Base-by-base conservation (phyloP, 495 filamentous ascomycete species). In the Emericellopsis terricola region DNA sequence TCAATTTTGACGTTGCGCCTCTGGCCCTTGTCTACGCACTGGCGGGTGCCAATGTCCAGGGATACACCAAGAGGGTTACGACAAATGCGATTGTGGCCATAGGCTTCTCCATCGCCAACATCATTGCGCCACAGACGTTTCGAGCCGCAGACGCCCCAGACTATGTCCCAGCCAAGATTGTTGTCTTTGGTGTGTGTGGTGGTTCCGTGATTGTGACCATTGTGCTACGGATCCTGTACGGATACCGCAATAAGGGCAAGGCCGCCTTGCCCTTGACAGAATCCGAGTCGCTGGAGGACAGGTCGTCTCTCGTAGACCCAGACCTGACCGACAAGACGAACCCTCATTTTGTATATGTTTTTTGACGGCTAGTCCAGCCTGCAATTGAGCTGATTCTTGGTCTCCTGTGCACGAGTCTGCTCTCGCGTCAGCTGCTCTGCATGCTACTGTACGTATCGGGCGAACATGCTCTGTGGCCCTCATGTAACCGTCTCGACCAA, bases 271-370 rank as follows among this genome's bases (percentile, higher is more conserved):
- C n/a, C n/a, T n/a, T n/a, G n/a, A n/a, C n/a, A n/a, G n/a, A n/a
- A n/a, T n/a, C n/a, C n/a, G n/a, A n/a, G n/a, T n/a, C n/a, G n/a
- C n/a, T n/a, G n/a, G n/a, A n/a, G n/a, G n/a, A n/a, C n/a, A n/a
- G n/a, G n/a, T n/a, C n/a, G n/a, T n/a, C n/a, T n/a, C n/a, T n/a
- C n/a, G n/a, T n/a, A n/a, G n/a, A n/a, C n/a, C n/a, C n/a, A n/a
- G 69, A 73, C 48, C 48, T 73, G 65, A 76, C 69, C 6, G 71
- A 74, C 48, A 45, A 55, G 27, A 66, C 73, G 53, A 73, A 73
- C 32, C 42, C 64, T 39, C 67, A 72, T 49, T 67, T 59, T 35
- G 46, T 49, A 14, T 53, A 54, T n/a, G 55, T 45, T 10, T 43
- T 41, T 16, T 44, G 17, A 39, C 18, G 17, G n/a, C n/a, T n/a